Evolutionary conservation across 1,284 basidiomycete genomes (phyloP), one percentile per base, ranked within the genome.

Genomic region (Malassezia brasiliensis): DNA sequence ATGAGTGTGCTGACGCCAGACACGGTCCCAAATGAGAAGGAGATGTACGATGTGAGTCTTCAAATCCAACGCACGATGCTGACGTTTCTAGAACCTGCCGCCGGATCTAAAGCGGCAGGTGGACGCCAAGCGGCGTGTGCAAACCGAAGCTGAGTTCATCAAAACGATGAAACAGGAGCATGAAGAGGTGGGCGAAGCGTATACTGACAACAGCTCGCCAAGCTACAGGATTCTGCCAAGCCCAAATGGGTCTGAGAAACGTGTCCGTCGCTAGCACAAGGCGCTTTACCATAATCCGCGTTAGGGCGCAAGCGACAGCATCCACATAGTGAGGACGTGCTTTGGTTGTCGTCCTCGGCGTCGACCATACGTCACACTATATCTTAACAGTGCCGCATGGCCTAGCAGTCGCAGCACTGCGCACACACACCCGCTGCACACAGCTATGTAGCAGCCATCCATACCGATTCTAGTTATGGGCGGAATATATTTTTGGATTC

Each of bases 51-150:
- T 28, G 55, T 57, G 35, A 3, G 55, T 49, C 5, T 39, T 5
- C 8, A 9, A 11, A 14, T 1, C 20, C 19, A 9, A 15, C 14
- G 22, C 25, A 8, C 14, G 11, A 5, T 44, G 31, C 45, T 47
- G n/a, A 47, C 45, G 11, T 15, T 32, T 17, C 20, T 37, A 57
- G 55, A 36, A 30, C n/a, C 47, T 57, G n/a, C 42, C 55, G 2
- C 55, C 55, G 5, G 55, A 57, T 34, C 37, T 57, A 17, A 52
- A 52, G 31, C 15, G 40, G 14, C 31, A 50, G 12, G 55, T 57
- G 22, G 46, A 57, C 31, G 50, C 19, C 3, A 39, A 48, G n/a
- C 55, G 55, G 0, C 39, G 36, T 10, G 30, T 30, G 1, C 45
- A 40, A 7, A 22, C 17, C 11, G 38, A 47, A 6, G 28, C 44